Base-by-base conservation (phyloP, 768 basidiomycete genomes). In the Mycena rebaudengoi region DNA sequence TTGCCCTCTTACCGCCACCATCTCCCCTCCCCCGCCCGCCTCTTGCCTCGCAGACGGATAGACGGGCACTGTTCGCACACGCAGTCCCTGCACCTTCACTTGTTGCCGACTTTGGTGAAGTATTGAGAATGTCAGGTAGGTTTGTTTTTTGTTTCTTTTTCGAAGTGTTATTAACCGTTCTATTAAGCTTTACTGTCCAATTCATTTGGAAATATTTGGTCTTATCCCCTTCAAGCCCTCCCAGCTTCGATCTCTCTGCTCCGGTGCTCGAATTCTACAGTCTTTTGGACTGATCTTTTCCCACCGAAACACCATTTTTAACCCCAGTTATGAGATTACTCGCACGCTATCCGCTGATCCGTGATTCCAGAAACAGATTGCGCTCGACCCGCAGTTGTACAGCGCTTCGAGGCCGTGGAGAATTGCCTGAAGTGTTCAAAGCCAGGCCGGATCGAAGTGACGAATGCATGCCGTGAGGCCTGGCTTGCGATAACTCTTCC, bases 291-390 rank as follows among this genome's bases (percentile, higher is more conserved):
- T n/a, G n/a, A n/a, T n/a, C n/a, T n/a, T n/a, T n/a, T n/a, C n/a
- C n/a, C n/a, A 12, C 28, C 46, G 29, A 29, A 28, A 20, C 46
- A 48, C 28, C 28, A 48, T 48, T n/a, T 48, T 30, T 48, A n/a
- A 2, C 29, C 28, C 41, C 13, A 48, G 18, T 48, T 48, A 48
- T 30, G 29, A 48, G 28, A 48, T 48, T 48, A 30, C 28, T 48
- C 46, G 26, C 46, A 29, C 28, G 28, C 46, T n/a, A 26, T 48
- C 46, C 46, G 4, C 46, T 48, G 46, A 48, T 48, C 46, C 28
- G 46, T 48, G 46, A 30, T 30, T 30, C n/a, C 46, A 48, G 46
- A 49, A 49, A 49, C 30, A 30, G 48, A 49, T 49, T 13, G 48
- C n/a, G 48, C 28, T 30, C 28, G 12, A 30, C 46, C 46, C 46